Percentiles rank a stretch among this genome's conserved stretches.
Evolutionary conservation across 306 rosid genomes (phyloP).

Genomic region (Casuarina glauca): DNA sequence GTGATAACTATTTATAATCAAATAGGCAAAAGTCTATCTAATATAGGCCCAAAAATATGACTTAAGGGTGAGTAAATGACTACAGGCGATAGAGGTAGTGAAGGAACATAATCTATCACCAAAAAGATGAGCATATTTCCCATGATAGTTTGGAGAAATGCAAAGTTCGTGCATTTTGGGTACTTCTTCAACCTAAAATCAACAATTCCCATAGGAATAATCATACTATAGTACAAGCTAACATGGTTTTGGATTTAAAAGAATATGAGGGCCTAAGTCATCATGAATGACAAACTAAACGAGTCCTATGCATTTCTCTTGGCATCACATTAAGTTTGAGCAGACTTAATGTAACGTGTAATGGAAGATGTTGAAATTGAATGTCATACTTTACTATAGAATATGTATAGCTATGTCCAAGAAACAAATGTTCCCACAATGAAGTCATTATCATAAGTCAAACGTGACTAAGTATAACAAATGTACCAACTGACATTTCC

Average conservation of each 20-base stretch:
- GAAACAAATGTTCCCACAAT: no score
- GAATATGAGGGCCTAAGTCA: not conserved
- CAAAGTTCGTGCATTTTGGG: not conserved
- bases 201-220: not conserved
- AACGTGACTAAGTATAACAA: no score
- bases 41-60: not conserved
- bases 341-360: not conserved
- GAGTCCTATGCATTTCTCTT: not conserved
- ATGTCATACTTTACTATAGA: conserved; percentile 6
- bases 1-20: not conserved
- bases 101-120: not conserved
- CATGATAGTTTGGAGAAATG: not conserved
- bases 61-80: not conserved
- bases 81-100: conserved; percentile 1
- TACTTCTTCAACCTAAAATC: not conserved
- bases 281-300: conserved; percentile 1
- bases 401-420: no score
- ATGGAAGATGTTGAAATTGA: not conserved
- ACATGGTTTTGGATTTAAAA: not conserved
- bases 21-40: not conserved
- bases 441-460: no score
- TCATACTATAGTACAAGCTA: conserved; percentile 2
- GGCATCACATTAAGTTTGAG: not conserved
- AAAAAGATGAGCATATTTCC: not conserved
- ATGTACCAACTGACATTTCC: no score